Evolutionary conservation across 768 basidiomycete species (phyloP).

Genomic region (Cystobasidium tubakii): DNA sequence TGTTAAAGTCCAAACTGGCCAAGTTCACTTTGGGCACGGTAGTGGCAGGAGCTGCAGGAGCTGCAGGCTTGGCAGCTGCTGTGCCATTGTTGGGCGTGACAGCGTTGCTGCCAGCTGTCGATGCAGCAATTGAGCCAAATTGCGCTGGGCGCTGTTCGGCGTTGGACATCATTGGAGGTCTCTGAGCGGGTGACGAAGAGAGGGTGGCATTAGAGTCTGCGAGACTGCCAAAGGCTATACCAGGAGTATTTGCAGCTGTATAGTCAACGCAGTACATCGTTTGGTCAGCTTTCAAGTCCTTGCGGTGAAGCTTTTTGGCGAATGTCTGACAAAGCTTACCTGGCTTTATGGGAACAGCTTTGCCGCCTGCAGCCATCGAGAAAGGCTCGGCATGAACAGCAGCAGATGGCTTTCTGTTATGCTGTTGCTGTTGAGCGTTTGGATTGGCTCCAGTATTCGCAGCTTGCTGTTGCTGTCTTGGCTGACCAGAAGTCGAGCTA

Average conservation of each 20-base stretch:
- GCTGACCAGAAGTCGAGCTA: not conserved
- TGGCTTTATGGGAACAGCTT: slow-evolving; percentile 20
- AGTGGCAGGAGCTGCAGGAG: slow-evolving; percentile 19
- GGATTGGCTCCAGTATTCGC: not conserved
- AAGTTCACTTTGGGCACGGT: slow-evolving; percentile 24
- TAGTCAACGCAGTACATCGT: slow-evolving; percentile 26
- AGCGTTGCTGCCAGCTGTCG: slow-evolving; percentile 9
- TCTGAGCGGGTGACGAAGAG: slow-evolving; percentile 39
- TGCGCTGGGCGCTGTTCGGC: not conserved
- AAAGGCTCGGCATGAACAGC: slow-evolving; percentile 24
- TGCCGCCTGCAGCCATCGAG: not conserved
- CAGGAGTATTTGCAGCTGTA: slow-evolving; percentile 39
- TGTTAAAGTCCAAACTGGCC: slow-evolving; percentile 39
- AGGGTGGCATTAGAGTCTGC: slow-evolving; percentile 43
- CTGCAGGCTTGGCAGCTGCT: slow-evolving; percentile 34
- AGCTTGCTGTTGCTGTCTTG: not conserved
- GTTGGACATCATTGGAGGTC: slow-evolving; percentile 10
- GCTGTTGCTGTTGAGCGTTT: not conserved
- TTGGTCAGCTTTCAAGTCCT: not conserved
- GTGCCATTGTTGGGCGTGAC: slow-evolving; percentile 34
- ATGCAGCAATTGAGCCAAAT: not conserved
- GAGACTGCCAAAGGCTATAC: slow-evolving; percentile 40
- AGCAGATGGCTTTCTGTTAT: slow-evolving; percentile 27
- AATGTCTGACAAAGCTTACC: slow-evolving; percentile 3
- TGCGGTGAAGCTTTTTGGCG: not conserved